Conservation (phyloP, 1,139 yeast species). For the Meyerozyma smithsonii region DNA sequence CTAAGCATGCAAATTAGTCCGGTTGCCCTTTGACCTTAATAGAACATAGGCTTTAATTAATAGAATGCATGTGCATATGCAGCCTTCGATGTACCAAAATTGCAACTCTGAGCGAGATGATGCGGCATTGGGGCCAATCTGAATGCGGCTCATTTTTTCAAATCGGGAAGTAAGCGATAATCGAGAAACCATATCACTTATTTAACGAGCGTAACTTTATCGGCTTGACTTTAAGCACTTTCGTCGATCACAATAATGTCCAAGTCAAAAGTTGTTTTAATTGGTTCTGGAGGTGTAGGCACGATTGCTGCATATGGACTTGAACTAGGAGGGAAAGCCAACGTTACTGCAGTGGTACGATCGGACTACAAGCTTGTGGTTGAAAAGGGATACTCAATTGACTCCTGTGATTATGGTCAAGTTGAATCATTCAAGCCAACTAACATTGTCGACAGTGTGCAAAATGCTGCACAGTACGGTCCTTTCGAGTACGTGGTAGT, state of each 20-base stretch:
- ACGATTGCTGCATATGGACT: conserved; percentile 62
- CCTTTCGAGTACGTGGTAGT: conserved; percentile 65
- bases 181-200: too few relatives aligned
- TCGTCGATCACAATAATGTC: too few relatives aligned
- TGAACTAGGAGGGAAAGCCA: conserved; percentile 36
- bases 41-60: too few relatives aligned
- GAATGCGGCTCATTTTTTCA: too few relatives aligned
- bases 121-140: too few relatives aligned
- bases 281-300: conserved; percentile 77
- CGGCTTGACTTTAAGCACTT: too few relatives aligned
- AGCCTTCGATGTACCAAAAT: too few relatives aligned
- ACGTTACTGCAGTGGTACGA: conserved; percentile 59
- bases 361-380: conserved; percentile 57
- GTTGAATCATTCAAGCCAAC: conserved; percentile 52
- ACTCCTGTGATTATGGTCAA: conserved; percentile 59
- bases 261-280: conserved; percentile 8
- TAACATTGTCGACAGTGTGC: conserved; percentile 35
- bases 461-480: conserved; percentile 41
- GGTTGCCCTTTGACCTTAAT: too few relatives aligned
- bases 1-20: not conserved
- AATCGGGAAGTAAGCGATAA: too few relatives aligned
- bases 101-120: too few relatives aligned
- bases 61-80: too few relatives aligned
- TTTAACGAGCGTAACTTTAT: too few relatives aligned
- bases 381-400: conserved; percentile 52